Evolutionary conservation across 805 yeast genomes (phyloP), one percentile per base, ranked within the genome.

Genomic region (Wickerhamiella cacticola): DNA sequence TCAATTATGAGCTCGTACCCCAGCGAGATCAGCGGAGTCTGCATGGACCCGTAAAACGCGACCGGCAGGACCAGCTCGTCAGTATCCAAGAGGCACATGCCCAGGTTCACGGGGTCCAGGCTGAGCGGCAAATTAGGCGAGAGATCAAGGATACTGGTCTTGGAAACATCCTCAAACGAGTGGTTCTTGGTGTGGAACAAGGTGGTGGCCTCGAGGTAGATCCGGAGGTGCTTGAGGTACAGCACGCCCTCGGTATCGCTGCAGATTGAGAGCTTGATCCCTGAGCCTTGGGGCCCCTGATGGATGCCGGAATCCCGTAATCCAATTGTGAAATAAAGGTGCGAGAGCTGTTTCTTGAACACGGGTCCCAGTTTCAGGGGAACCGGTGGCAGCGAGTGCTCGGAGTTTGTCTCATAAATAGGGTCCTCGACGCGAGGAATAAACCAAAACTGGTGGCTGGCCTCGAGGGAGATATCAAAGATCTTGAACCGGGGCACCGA

Each of bases 361-460:
- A 19, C 2, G 24, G 24, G 16, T n/a, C 47, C 41, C 2, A 43
- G 22, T 25, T 43, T 43, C 10, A 44, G 15, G 10, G 41, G 41
- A 5, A 25, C 16, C 3, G 47, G 47, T 12, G 40, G 31, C 21
- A 44, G 25, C 9, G 47, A 21, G 25, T 8, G 25, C 26, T 44
- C 47, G 18, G 26, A 28, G 8, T 26, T 19, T 13, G 35, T 18
- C 2, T 35, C 35, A 8, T 35, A 34, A 15, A 34, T 25, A 5
- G 23, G 39, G 18, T 22, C 24, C 15, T 12, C 38, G 3, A 15
- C 24, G 3, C n/a, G 23, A 15, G 47, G 47, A 13, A 44, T 24
- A n/a, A 44, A 44, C 47, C 47, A 44, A 26, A 44, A 44, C 25
- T 44, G 47, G 23, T 35, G 47, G 26, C 23, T 18, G 12, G 47